A percentile compares a stretch with the other conserved stretches of the same genome.
phyloP scores from a whole-genome alignment of 140 eudicot genomes.

The Flaveria floridana region DNA sequence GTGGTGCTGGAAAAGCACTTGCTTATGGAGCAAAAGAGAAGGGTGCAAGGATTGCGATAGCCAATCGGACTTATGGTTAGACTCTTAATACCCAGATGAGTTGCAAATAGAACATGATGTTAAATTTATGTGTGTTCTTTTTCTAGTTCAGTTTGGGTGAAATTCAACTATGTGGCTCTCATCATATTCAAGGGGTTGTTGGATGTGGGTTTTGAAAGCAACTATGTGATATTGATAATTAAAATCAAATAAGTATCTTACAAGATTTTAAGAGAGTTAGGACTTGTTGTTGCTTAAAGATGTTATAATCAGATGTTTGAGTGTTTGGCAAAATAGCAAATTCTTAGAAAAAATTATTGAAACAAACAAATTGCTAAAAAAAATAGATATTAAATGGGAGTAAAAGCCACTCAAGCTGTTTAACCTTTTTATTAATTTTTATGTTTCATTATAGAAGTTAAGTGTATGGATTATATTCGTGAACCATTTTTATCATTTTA shows the following conservation, averaged over 20 bases:
- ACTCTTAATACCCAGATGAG: background rate
- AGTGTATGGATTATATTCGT: too few species aligned
- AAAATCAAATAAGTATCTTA: background rate
- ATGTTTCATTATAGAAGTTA: background rate
- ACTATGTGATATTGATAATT: background rate
- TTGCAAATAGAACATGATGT: slow-evolving; percentile 6
- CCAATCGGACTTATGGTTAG: slow-evolving; percentile 91
- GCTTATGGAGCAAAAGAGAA: slow-evolving; percentile 94
- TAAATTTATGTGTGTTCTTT: background rate
- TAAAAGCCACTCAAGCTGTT: background rate
- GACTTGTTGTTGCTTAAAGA: background rate
- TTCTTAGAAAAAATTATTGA: background rate
- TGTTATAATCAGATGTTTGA: background rate
- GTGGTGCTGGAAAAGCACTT: slow-evolving; percentile 92
- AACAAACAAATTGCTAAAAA: background rate
- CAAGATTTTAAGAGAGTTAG: background rate
- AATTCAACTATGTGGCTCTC: slow-evolving; percentile 24
- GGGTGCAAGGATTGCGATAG: slow-evolving; percentile 91
- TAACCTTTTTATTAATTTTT: background rate
- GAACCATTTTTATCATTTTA: background rate
- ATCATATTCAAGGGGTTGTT: slow-evolving; percentile 10
- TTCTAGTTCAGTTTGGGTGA: background rate
- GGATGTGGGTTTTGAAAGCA: slow-evolving; percentile 1
- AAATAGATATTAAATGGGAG: background rate
- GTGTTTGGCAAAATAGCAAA: background rate